Evolutionary conservation across 1,284 basidiomycete genomes (phyloP).

Genomic region (Pascua guehoae): DNA sequence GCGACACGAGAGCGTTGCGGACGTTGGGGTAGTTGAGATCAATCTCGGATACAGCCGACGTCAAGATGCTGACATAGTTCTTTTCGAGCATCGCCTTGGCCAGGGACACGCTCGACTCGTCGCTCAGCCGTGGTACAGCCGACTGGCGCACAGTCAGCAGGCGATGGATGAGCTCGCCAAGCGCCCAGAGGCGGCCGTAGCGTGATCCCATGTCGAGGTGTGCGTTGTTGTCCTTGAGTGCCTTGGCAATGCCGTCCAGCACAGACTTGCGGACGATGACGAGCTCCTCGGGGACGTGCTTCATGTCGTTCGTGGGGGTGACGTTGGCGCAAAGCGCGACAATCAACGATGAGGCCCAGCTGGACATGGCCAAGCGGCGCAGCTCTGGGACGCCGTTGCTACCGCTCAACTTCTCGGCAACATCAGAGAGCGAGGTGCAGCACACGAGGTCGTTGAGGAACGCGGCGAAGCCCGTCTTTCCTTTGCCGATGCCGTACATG

Average conservation of each 20-base stretch:
- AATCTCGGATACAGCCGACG: slow-evolving; percentile 83
- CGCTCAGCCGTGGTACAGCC: slow-evolving; percentile 50
- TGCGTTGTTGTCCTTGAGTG: slow-evolving; percentile 70
- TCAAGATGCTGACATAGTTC: slow-evolving; percentile 86
- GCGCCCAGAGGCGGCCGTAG: slow-evolving; percentile 83
- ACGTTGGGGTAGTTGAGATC: slow-evolving; percentile 95
- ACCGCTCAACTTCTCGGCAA: slow-evolving; percentile 12
- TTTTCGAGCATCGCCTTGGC: slow-evolving; percentile 99
- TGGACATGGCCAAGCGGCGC: slow-evolving; percentile 56
- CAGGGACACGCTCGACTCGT: slow-evolving; percentile 55
- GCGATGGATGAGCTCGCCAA: slow-evolving; percentile 83
- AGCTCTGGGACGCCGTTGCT: slow-evolving; percentile 4
- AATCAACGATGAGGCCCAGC: slow-evolving; percentile 85
- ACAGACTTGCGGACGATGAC: slow-evolving; percentile 84
- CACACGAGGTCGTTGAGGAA: slow-evolving; percentile 74
- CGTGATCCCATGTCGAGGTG: slow-evolving; percentile 68
- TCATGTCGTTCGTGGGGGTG: slow-evolving; percentile 57
- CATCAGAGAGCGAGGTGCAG: slow-evolving; percentile 60
- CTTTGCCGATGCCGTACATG: slow-evolving; percentile 52
- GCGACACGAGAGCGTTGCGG: slow-evolving; percentile 73
- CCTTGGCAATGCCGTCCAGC: slow-evolving; percentile 78
- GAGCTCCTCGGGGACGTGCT: slow-evolving; percentile 73
- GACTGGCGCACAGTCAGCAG: slow-evolving; percentile 73
- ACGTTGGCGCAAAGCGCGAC: slow-evolving; percentile 88
- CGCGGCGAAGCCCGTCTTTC: slow-evolving; percentile 36